Conservation (phyloP, 371 early-diverging fungal genomes). For the Capillidium rhysosporum region DNA sequence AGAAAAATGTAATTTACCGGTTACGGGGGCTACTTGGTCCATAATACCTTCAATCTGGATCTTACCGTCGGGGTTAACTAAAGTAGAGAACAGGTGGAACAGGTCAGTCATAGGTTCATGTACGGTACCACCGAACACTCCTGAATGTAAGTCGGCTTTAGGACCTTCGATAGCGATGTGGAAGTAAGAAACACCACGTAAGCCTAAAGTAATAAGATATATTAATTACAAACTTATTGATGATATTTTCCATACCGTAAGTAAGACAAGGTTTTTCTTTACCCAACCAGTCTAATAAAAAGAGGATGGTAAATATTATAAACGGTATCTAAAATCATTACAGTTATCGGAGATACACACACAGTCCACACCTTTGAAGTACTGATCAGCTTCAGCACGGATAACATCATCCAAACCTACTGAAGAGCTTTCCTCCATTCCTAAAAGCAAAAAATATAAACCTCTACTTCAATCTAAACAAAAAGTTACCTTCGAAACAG, state of each 20-base stretch:
- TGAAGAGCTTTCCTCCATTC: conserved; percentile 43
- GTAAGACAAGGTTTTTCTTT: conserved; percentile 91
- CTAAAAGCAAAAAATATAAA: conserved; percentile 7
- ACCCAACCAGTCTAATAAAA: conserved; percentile 62
- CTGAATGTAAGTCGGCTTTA: conserved; percentile 81
- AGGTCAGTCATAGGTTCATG: conserved; percentile 96
- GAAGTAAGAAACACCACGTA: conserved; percentile 71
- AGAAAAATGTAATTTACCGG: conserved; percentile 20
- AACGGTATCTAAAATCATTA: conserved; percentile 2
- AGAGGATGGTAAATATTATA: background rate
- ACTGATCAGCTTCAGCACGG: conserved; percentile 52
- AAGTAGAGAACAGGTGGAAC: conserved; percentile 54
- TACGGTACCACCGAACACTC: conserved; percentile 91
- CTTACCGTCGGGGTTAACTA: conserved; percentile 69
- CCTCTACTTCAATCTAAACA: background rate
- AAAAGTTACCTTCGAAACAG: conserved; percentile 91
- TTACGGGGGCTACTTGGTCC: conserved; percentile 73
- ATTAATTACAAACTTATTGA: conserved; percentile 27
- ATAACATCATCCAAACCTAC: conserved; percentile 86
- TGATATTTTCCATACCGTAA: conserved; percentile 67
- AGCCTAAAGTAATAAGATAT: conserved; percentile 43
- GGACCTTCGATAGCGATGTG: conserved; percentile 57
- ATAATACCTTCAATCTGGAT: conserved; percentile 84
- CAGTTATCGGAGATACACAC: conserved; percentile 93
- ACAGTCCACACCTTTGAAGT: conserved; percentile 75